Evolutionary conservation across 208 protist genomes (phyloP), one percentile per base, ranked within the genome.

Genomic region (Angomonas deanei): DNA sequence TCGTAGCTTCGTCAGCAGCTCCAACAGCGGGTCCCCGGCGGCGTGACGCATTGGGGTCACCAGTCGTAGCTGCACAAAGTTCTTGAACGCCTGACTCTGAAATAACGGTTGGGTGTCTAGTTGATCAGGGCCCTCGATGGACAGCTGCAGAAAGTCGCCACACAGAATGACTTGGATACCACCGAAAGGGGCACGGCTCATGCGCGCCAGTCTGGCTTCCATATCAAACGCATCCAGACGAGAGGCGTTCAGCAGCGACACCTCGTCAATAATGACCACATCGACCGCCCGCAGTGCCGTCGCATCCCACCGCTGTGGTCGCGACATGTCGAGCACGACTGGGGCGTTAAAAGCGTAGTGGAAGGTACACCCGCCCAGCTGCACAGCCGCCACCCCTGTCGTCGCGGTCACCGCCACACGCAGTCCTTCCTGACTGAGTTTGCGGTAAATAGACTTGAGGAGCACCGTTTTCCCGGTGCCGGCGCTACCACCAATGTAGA

Each of bases 121-220:
- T 11, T 23, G 56, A 32, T 59, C 65, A 2, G 68, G 58, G 26
- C 3, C 53, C 28, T 24, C 53, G 21, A 61, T 80, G 2, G 84
- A 82, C 4, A 97, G 84, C 80, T 97, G 92, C 53, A 97, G 49
- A 70, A 97, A 97, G 68, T 97, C 94, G 1, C 94, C 94, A 62
- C 88, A 96, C 1, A 84, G 62, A 55, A 97, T 91, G 13, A 97
- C 68, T 52, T 97, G 94, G 4, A 97, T 74, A 17, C 94, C 94
- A 23, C 94, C 94, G 59, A 97, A 97, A 24, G 89, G 82, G 8
- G 30, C 50, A 46, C 66, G 55, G 46, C 63, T 50, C 61, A 91
- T 62, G 27, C 90, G 90, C 17, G 89, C 88, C 27, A 87, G 67
- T 3, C 87, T 81, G 1, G 88, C 88, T 58, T 90, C 79, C 46